These are phyloP conservation scores for Epichloe gansuensis DNA, from an alignment of 2,329 filamentous ascomycete genomes.

Conservation along the genomic window DNA sequence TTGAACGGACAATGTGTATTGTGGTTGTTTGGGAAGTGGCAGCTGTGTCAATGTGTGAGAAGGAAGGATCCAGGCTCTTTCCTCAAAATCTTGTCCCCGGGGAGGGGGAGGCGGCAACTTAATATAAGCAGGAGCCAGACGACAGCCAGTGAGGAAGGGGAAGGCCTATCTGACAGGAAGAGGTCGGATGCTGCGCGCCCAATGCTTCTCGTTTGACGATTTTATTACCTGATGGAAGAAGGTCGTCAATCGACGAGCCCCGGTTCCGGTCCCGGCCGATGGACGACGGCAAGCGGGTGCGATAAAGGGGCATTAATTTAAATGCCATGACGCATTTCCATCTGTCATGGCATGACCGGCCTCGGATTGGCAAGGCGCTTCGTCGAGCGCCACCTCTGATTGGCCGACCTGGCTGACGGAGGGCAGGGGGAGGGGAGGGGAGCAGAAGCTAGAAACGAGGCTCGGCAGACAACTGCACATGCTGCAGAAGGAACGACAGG, in stretches of 20 bases:
- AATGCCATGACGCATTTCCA: constrained; percentile 17
- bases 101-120: background rate
- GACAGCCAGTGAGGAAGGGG: background rate
- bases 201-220: background rate
- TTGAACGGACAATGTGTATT: background rate
- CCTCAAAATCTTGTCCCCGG: background rate
- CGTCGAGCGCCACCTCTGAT: background rate
- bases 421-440: too few species aligned
- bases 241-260: background rate
- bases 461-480: background rate
- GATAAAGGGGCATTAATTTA: background rate
- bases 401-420: background rate
- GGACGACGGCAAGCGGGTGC: background rate
- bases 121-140: background rate
- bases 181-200: too few species aligned
- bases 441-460: background rate
- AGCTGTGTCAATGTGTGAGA: background rate
- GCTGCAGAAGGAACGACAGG: too few species aligned
- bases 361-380: background rate
- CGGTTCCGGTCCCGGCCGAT: background rate
- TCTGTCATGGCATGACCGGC: constrained; percentile 11
- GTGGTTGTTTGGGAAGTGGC: too few species aligned
- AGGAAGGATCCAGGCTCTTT: background rate
- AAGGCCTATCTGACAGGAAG: too few species aligned
- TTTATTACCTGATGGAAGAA: background rate